Percentiles rank a stretch among this genome's conserved stretches.
Evolutionary conservation across 2,329 filamentous ascomycete genomes (phyloP).

Genomic region (Gremmenia infestans): DNA sequence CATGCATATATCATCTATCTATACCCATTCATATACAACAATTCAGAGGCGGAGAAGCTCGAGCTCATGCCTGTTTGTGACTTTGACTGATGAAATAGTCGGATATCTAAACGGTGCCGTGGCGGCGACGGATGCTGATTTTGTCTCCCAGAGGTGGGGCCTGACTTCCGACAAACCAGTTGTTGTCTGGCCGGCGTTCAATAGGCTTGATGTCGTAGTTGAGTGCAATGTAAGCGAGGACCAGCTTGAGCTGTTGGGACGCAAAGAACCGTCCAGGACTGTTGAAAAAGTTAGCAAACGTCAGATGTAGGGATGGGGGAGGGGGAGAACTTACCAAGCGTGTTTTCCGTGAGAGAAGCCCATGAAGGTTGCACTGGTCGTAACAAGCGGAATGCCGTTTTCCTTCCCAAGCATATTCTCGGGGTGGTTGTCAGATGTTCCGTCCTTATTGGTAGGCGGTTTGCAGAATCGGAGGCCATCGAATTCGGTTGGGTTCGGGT

Average conservation of each 20-base stretch:
- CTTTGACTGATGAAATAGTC: no score
- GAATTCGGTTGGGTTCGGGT: slow-evolving; percentile 13
- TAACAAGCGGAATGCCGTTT: slow-evolving; percentile 21
- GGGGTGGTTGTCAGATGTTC: not conserved
- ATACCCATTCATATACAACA: no score
- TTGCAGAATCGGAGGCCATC: slow-evolving; percentile 18
- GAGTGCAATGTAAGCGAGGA: slow-evolving; percentile 22
- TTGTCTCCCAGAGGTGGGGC: slow-evolving; percentile 29
- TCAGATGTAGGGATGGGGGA: no score
- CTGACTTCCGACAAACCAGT: slow-evolving; percentile 29
- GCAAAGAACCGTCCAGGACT: slow-evolving; percentile 26
- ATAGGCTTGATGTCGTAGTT: slow-evolving; percentile 25
- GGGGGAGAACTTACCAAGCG: slow-evolving; percentile 23
- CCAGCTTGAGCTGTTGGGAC: slow-evolving; percentile 21
- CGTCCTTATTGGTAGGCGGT: not conserved
- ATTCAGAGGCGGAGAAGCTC: no score
- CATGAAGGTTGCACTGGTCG: slow-evolving; percentile 22
- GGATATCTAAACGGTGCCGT: slow-evolving; percentile 6
- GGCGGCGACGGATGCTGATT: slow-evolving; percentile 24
- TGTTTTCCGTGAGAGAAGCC: slow-evolving; percentile 30
- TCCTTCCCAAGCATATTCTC: slow-evolving; percentile 13
- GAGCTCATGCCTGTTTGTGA: no score
- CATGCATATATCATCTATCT: no score
- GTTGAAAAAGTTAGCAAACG: slow-evolving; percentile 14
- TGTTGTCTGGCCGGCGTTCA: slow-evolving; percentile 28